phyloP scores from a whole-genome alignment of 1,284 basidiomycete genomes.

The Ceratobasidium sp. region DNA sequence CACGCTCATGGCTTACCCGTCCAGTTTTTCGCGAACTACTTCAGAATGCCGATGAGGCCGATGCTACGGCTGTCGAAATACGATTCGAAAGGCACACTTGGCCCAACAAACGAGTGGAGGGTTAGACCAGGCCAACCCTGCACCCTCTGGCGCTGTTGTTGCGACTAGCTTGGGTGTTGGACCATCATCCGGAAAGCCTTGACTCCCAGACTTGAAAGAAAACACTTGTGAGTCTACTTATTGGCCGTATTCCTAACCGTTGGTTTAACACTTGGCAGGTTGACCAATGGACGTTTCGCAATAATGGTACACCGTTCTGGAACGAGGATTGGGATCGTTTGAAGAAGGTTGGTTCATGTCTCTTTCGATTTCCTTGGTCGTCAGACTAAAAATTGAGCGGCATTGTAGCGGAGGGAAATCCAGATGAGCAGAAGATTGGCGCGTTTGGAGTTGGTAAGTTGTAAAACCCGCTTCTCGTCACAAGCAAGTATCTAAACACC shows the following conservation, averaged over 20 bases:
- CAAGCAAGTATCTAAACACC: neutral
- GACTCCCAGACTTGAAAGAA: slow-evolving; percentile 73
- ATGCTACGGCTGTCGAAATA: slow-evolving; percentile 84
- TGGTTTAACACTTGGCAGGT: slow-evolving; percentile 60
- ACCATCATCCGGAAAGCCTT: slow-evolving; percentile 8
- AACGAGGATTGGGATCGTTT: slow-evolving; percentile 90
- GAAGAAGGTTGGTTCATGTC: slow-evolving; percentile 82
- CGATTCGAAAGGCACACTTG: slow-evolving; percentile 75
- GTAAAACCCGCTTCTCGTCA: neutral
- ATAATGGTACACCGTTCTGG: slow-evolving; percentile 86
- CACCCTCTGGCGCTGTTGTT: neutral
- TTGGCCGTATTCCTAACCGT: slow-evolving; percentile 5
- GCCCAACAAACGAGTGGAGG: slow-evolving; percentile 46
- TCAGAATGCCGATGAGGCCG: slow-evolving; percentile 96
- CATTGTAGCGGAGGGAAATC: slow-evolving; percentile 50
- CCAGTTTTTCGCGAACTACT: slow-evolving; percentile 90
- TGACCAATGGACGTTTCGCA: slow-evolving; percentile 84
- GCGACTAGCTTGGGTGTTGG: neutral
- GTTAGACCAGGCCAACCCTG: slow-evolving; percentile 47
- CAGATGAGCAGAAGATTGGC: slow-evolving; percentile 59
- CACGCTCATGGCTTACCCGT: neutral
- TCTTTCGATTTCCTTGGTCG: slow-evolving; percentile 5
- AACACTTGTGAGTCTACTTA: slow-evolving; percentile 58
- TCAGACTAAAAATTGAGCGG: slow-evolving; percentile 38
- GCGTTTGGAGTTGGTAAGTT: slow-evolving; percentile 84